Evolutionary conservation across 805 yeast genomes (phyloP), one percentile per base, ranked within the genome.

Genomic region (Yarrowia sp.): DNA sequence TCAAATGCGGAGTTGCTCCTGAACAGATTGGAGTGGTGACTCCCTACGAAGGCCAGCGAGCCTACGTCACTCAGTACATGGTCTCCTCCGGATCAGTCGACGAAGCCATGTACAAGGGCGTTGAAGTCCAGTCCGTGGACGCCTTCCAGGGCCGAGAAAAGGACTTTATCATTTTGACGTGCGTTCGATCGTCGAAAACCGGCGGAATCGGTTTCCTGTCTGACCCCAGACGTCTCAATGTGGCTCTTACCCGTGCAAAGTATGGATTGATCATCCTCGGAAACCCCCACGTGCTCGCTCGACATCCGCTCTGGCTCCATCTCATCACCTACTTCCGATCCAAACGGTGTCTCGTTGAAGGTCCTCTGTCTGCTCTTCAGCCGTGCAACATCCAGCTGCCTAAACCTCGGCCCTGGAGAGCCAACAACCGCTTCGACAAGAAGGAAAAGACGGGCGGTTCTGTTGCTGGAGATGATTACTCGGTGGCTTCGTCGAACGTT

Each of bases 41-140:
- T 7, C 98, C 98, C 0, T 93, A 93, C 78, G 97, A 92, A 77
- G 98, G 97, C 42, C 98, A 93, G 79, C 82, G 97, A 71, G 90
- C 93, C 0, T 92, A 89, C 75, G 80, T 93, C 65, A 84, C 87
- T 10, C 92, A 89, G 74, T 90, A 90, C 77, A 86, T 93, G 91
- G 85, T 85, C 73, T 77, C 87, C 81, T 88, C 87, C 73, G 90
- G 93, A 40, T 79, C 91, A 0, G 75, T 89, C 75, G 89, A 87
- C 67, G 85, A 86, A 72, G 88, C 87, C 0, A 78, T 85, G 42
- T 91, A 91, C 76, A 77, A 82, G 63, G 87, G 85, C 66, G 89
- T 93, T 58, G 98, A 93, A 79, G 92, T 93, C 38, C 92, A 95
- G 8, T 90, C 96, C n/a, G 89, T 92, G n/a, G 97, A 92, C 77